phyloP scores from a whole-genome alignment of 176 grass and related monocot genomes.

The Otatea glauca region DNA sequence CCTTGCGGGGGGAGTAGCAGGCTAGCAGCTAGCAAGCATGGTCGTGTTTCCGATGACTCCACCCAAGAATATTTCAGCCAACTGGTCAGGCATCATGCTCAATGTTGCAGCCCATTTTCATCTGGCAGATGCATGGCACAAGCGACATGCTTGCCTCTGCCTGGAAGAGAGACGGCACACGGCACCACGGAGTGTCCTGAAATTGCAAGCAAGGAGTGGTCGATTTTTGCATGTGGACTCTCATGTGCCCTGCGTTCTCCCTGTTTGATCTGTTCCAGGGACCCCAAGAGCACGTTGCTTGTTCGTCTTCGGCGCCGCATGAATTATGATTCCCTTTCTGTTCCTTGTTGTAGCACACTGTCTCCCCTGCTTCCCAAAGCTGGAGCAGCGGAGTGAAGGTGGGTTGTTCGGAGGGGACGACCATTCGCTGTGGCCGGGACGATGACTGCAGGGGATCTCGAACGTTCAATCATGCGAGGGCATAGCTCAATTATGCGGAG shows the following conservation, averaged over 20 bases:
- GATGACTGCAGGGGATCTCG: neutral
- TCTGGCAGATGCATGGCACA: neutral
- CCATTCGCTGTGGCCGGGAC: no score
- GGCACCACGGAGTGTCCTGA: neutral
- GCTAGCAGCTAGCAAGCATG: neutral
- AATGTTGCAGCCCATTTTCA: neutral
- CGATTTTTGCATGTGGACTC: neutral
- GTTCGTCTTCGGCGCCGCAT: neutral
- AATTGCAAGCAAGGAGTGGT: neutral
- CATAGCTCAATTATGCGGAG: no score
- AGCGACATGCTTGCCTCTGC: neutral
- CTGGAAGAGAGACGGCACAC: neutral
- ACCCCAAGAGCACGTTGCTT: neutral
- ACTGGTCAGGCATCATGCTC: neutral
- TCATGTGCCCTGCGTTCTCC: neutral
- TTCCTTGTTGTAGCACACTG: neutral
- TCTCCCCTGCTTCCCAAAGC: slow-evolving; percentile 15
- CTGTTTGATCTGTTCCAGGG: neutral
- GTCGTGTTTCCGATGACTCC: neutral
- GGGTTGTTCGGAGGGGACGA: neutral
- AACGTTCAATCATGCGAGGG: neutral
- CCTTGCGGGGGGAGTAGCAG: no score
- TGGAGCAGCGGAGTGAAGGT: slow-evolving; percentile 10
- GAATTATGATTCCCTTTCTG: neutral
- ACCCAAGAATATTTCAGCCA: neutral